Evolutionary conservation across 2,329 filamentous ascomycete genomes (phyloP).

Genomic region (Graphilbum fragrans): DNA sequence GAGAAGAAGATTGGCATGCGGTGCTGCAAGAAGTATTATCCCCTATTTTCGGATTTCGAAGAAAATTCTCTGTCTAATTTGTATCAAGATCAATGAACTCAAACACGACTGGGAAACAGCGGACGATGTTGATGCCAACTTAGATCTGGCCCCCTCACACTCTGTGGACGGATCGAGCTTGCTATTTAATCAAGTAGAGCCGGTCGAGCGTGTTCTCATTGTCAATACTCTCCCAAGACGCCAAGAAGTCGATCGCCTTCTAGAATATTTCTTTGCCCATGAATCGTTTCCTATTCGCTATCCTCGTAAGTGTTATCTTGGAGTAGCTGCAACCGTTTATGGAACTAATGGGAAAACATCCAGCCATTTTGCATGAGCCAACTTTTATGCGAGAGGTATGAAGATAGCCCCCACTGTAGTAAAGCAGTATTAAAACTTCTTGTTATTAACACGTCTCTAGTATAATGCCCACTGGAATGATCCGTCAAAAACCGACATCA

Average conservation of each 20-base stretch:
- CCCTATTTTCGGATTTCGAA: too few species aligned
- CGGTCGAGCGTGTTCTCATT: not conserved
- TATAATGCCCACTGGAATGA: conserved; percentile 1
- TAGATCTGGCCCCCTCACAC: not conserved
- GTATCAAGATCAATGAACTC: conserved; percentile 1
- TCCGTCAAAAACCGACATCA: not conserved
- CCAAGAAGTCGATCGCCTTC: not conserved
- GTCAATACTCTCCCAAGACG: not conserved
- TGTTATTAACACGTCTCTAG: too few species aligned
- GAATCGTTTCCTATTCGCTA: too few species aligned
- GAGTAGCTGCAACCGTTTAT: too few species aligned
- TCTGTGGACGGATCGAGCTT: conserved; percentile 1
- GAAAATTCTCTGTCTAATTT: too few species aligned
- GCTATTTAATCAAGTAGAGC: not conserved
- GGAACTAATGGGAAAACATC: too few species aligned
- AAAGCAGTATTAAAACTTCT: too few species aligned
- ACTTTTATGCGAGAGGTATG: conserved; percentile 1
- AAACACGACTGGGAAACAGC: not conserved
- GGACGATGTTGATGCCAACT: not conserved
- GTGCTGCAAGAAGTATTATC: too few species aligned
- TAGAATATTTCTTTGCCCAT: not conserved
- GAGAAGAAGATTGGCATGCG: too few species aligned
- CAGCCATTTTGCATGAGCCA: not conserved
- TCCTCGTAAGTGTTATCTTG: too few species aligned
- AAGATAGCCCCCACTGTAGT: not conserved